Conservation (phyloP, 2,329 filamentous ascomycete species). For the Lachnellula arida region DNA sequence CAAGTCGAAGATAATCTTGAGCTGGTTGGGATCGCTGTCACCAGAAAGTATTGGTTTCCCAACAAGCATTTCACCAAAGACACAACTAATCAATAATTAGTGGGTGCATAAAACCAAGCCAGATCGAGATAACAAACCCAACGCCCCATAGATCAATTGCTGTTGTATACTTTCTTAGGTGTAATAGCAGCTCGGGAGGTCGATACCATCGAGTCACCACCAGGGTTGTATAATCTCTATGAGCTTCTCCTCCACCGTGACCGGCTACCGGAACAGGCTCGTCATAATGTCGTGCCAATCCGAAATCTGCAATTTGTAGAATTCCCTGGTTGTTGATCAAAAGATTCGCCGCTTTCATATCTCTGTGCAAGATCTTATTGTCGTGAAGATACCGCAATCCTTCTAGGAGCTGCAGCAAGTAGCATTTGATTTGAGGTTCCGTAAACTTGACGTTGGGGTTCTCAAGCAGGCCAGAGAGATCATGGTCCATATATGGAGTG, state of each 20-base stretch:
- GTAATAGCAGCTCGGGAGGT: slow-evolving; percentile 85
- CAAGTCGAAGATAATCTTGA: slow-evolving; percentile 89
- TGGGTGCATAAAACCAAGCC: slow-evolving; percentile 17
- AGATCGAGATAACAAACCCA: slow-evolving; percentile 55
- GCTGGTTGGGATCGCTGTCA: slow-evolving; percentile 82
- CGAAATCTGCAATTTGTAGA: slow-evolving; percentile 96
- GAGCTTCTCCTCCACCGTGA: slow-evolving; percentile 75
- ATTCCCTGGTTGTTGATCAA: slow-evolving; percentile 93
- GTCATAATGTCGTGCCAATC: slow-evolving; percentile 88
- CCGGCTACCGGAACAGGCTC: slow-evolving; percentile 74
- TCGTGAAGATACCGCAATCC: slow-evolving; percentile 88
- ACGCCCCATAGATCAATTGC: slow-evolving; percentile 99
- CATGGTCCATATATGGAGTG: slow-evolving; percentile 97
- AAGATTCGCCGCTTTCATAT: slow-evolving; percentile 98
- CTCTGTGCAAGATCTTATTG: slow-evolving; percentile 83
- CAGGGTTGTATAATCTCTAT: slow-evolving; percentile 88
- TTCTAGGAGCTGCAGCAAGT: slow-evolving; percentile 88
- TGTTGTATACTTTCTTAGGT: slow-evolving; percentile 87
- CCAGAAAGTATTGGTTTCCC: slow-evolving; percentile 90
- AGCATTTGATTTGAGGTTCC: slow-evolving; percentile 93
- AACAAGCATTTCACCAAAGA: slow-evolving; percentile 96
- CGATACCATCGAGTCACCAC: slow-evolving; percentile 98
- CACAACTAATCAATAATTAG: slow-evolving; percentile 57
- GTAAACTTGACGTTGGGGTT: slow-evolving; percentile 87
- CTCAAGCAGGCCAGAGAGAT: slow-evolving; percentile 93